These are phyloP conservation scores for Mycena haematopus DNA, from an alignment of 768 basidiomycete species.

Conservation along the genomic window DNA sequence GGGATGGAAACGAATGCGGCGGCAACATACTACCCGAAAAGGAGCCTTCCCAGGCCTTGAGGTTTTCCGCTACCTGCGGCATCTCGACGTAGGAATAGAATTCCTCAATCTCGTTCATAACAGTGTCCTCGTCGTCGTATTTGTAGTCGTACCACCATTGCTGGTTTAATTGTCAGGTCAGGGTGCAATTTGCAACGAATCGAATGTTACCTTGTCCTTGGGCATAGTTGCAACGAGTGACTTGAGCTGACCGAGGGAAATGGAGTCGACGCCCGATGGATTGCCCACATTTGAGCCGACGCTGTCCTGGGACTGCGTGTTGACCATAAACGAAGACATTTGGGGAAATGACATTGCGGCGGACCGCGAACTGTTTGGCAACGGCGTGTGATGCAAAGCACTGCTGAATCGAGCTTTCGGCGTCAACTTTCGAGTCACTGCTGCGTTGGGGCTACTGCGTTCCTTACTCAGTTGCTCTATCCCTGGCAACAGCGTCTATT, in stretches of 20 bases:
- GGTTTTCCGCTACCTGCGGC: constrained; percentile 86
- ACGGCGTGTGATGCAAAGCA: background rate
- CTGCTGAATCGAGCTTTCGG: background rate
- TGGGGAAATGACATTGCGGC: constrained; percentile 19
- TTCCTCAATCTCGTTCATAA: constrained; percentile 96
- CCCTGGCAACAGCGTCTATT: too few relatives aligned
- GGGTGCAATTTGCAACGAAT: constrained; percentile 20
- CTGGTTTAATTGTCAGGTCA: constrained; percentile 48
- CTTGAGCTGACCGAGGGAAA: constrained; percentile 82
- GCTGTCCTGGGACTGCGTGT: constrained; percentile 34
- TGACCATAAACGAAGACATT: constrained; percentile 26
- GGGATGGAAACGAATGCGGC: constrained; percentile 1
- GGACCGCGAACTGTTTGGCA: constrained; percentile 1
- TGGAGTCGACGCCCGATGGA: constrained; percentile 65
- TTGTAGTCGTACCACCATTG: constrained; percentile 90
- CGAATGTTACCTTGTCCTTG: constrained; percentile 22
- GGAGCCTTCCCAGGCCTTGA: constrained; percentile 87
- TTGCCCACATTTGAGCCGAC: constrained; percentile 34
- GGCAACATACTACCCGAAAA: constrained; percentile 71
- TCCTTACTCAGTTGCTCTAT: background rate
- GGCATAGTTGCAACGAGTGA: constrained; percentile 57
- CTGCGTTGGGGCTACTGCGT: too few relatives aligned
- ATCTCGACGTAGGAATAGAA: constrained; percentile 98
- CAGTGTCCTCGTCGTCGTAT: constrained; percentile 95
- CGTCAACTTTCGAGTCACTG: background rate